Percentiles rank a stretch among this genome's conserved stretches.
Evolutionary conservation across 331 rosid genomes (phyloP).

Genomic region (Ulmus americana): DNA sequence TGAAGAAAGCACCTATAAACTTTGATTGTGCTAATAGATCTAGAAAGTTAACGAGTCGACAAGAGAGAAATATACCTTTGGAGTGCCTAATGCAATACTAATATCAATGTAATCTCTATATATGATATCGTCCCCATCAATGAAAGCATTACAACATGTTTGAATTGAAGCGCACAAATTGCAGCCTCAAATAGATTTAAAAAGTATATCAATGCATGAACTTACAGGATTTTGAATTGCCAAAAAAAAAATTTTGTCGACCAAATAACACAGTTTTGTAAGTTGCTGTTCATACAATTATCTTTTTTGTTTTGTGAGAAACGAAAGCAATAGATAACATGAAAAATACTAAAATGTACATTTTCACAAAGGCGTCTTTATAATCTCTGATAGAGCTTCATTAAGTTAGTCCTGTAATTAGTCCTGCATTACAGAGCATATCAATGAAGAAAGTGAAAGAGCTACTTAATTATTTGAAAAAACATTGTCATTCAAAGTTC

Average conservation of each 20-base stretch:
- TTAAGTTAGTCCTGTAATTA: too few species aligned
- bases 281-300: not conserved
- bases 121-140: slow-evolving; percentile 63
- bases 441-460: too few species aligned
- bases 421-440: too few species aligned
- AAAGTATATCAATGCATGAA: not conserved
- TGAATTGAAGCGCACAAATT: slow-evolving; percentile 48
- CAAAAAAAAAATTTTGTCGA: too few species aligned
- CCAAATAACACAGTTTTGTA: not conserved
- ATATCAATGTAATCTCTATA: slow-evolving; percentile 56
- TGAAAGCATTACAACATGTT: slow-evolving; percentile 56
- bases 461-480: too few species aligned
- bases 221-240: too few species aligned
- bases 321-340: not conserved
- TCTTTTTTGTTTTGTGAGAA: not conserved
- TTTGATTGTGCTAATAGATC: too few species aligned
- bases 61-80: slow-evolving; percentile 37
- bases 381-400: slow-evolving; percentile 51
- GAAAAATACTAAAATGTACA: slow-evolving; percentile 6
- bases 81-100: slow-evolving; percentile 56
- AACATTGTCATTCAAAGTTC: too few species aligned
- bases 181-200: slow-evolving; percentile 42
- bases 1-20: too few species aligned
- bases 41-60: not conserved
- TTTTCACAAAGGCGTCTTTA: slow-evolving; percentile 53